A percentile compares a stretch with the other conserved stretches of the same genome.
phyloP scores from a whole-genome alignment of 2,329 filamentous ascomycete genomes.

The Gnomoniopsis sp. region DNA sequence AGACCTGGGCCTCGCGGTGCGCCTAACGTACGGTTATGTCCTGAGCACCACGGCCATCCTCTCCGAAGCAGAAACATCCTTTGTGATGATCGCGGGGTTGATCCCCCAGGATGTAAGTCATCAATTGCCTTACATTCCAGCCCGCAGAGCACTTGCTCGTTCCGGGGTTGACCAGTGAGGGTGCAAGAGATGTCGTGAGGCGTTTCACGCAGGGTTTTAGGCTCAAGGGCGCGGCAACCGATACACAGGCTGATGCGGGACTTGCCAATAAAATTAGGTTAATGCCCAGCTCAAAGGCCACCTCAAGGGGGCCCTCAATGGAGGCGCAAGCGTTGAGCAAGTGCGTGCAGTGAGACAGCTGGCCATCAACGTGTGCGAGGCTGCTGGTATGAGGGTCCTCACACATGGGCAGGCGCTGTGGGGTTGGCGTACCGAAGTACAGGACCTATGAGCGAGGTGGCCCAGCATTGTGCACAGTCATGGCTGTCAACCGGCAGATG shows the following conservation, averaged over 20 bases:
- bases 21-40: constrained; percentile 46
- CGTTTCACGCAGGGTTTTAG: background rate
- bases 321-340: constrained; percentile 44
- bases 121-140: background rate
- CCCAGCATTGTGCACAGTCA: background rate
- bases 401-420: constrained; percentile 29
- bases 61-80: constrained; percentile 45
- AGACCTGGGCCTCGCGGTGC: constrained; percentile 44
- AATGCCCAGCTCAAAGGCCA: constrained; percentile 53
- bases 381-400: constrained; percentile 42
- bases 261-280: constrained; percentile 31
- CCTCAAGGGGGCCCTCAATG: constrained; percentile 46
- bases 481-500: background rate
- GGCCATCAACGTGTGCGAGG: constrained; percentile 43
- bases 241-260: constrained; percentile 8
- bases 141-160: background rate
- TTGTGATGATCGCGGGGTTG: constrained; percentile 46
- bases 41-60: constrained; percentile 45
- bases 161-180: background rate
- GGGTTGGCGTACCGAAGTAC: constrained; percentile 45
- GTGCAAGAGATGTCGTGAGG: background rate
- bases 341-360: constrained; percentile 45
- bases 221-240: constrained; percentile 1
- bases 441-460: constrained; percentile 31
- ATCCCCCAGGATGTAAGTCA: constrained; percentile 47